Base-by-base conservation (phyloP, 139 green algal genomes). In the Chlorella sp. region DNA sequence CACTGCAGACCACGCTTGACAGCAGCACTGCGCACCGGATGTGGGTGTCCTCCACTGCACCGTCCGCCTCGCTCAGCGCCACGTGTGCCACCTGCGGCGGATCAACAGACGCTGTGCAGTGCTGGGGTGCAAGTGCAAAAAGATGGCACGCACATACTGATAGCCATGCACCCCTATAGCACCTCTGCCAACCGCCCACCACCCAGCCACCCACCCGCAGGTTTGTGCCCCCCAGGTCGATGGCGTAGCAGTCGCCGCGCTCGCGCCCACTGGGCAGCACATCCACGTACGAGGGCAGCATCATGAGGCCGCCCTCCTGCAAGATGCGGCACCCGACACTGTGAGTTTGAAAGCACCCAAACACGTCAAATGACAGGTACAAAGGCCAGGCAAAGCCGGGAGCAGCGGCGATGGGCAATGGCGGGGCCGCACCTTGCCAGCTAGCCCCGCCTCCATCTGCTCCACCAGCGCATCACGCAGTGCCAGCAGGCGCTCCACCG, bases 141-240 rank as follows among this genome's bases (percentile, higher is more conserved):
- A n/a, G n/a, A n/a, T n/a, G n/a, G n/a, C n/a, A n/a, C n/a, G n/a
- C n/a, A n/a, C n/a, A n/a, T n/a, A n/a, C n/a, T n/a, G n/a, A n/a
- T n/a, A n/a, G n/a, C n/a, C n/a, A n/a, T n/a, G n/a, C n/a, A n/a
- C n/a, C n/a, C n/a, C n/a, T n/a, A n/a, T n/a, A n/a, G n/a, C n/a
- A n/a, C 11, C 44, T 11, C 44, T 15, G 51, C 51, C 18, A 15
- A 51, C 51, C 11, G 13, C 51, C 51, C 51, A 21, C 15, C 51
- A 18, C 9, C 51, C 51, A 18, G 2, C 51, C 51, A 60, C 51
- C 51, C 51, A 60, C 89, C 6, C 95, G 85, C 63, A 98, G 95
- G 87, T 98, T 98, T 51, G 95, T 98, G 79, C 96, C 96, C 1
- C 96, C 96, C 55, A 98, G 85, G 82, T 98, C 96, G 20, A 98